Conservation (phyloP, 2,329 filamentous ascomycete species). For the Myotisia sp. region DNA sequence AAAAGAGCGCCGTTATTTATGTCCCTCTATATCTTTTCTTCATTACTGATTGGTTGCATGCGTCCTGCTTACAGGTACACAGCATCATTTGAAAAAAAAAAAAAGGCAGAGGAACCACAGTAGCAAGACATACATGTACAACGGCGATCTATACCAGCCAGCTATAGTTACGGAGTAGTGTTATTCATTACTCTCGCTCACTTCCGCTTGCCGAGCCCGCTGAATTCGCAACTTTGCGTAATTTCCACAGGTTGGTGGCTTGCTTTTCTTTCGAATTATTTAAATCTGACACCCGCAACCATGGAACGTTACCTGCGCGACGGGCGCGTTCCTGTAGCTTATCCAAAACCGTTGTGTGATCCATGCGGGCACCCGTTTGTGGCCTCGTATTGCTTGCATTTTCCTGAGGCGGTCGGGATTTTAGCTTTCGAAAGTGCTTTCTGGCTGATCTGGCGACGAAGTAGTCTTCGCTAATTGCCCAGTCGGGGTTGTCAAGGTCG, state of each 20-base stretch:
- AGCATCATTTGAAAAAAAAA: no score
- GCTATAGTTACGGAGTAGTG: no score
- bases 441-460: constrained; percentile 26
- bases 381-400: constrained; percentile 8
- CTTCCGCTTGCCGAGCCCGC: constrained; percentile 21
- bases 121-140: no score
- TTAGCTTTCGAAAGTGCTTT: constrained; percentile 17
- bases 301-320: constrained; percentile 27
- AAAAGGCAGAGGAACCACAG: no score
- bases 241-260: constrained; percentile 21
- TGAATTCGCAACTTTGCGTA: constrained; percentile 26
- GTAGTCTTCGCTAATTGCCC: constrained; percentile 33
- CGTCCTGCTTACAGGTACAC: no score
- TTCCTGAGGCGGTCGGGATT: not conserved
- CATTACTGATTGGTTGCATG: no score
- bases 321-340: constrained; percentile 22
- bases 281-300: constrained; percentile 20
- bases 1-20: no score
- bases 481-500: constrained; percentile 31
- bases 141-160: no score
- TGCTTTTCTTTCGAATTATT: not conserved
- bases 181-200: constrained; percentile 13
- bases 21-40: no score
- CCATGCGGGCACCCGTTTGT: constrained; percentile 6
- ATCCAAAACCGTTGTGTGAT: constrained; percentile 15